These are phyloP conservation scores for Buddleja alternifolia DNA, from an alignment of 257 asterid species.

Conservation along the genomic window DNA sequence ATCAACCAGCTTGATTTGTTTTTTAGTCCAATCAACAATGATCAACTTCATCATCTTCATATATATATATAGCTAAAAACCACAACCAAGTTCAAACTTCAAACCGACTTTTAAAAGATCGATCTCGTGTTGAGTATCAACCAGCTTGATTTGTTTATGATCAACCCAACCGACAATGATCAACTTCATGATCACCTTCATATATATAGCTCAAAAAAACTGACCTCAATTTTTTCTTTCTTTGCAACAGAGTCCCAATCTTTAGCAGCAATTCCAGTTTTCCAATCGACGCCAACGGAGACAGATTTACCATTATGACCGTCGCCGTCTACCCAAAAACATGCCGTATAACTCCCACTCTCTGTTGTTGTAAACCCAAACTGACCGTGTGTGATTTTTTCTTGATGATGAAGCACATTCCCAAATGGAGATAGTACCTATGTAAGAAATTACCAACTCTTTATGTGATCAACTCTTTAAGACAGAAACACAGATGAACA, in stretches of 20 bases:
- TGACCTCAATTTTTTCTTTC: constrained; percentile 83
- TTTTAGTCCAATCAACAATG: background rate
- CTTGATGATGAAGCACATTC: constrained; percentile 57
- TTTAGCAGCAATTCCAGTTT: constrained; percentile 72
- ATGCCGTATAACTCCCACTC: constrained; percentile 73
- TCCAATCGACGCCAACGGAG: constrained; percentile 82
- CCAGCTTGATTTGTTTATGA: too few species aligned
- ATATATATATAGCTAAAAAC: background rate
- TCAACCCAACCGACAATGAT: too few species aligned
- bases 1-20: too few species aligned
- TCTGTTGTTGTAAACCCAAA: constrained; percentile 84
- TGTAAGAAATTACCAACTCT: background rate
- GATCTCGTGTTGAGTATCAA: too few species aligned
- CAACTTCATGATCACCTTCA: too few species aligned
- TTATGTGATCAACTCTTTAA: too few species aligned
- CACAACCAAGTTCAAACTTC: too few species aligned
- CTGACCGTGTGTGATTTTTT: constrained; percentile 70
- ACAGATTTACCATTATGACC: constrained; percentile 45
- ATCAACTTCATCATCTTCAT: background rate
- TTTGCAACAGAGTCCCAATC: constrained; percentile 89
- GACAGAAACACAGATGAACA: too few species aligned
- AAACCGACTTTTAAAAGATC: too few species aligned
- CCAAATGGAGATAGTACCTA: constrained; percentile 92
- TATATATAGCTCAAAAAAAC: too few species aligned
- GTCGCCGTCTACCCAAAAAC: constrained; percentile 54